Evolutionary conservation across 2,329 filamentous ascomycete species (phyloP).

Genomic region (Metarhizium rileyi): DNA sequence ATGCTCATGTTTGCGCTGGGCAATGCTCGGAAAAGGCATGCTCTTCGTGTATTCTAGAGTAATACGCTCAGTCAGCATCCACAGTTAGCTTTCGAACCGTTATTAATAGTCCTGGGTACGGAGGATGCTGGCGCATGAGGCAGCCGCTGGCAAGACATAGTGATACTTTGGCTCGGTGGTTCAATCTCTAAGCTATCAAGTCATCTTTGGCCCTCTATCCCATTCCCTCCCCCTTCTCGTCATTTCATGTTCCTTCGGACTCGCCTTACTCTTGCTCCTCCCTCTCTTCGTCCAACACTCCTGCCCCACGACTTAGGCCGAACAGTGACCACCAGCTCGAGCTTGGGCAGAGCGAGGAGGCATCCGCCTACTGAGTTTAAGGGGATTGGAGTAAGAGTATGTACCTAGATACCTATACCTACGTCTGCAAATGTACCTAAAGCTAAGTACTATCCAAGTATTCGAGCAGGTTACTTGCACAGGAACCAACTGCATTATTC

Average conservation of each 20-base stretch:
- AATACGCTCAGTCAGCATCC: no score
- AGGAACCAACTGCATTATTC: no score
- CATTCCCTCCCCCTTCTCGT: not conserved
- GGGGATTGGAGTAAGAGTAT: no score
- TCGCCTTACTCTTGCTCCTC: constrained; percentile 2
- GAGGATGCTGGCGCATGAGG: no score
- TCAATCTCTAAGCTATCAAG: constrained; percentile 4
- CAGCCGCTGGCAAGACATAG: no score
- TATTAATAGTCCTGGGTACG: no score
- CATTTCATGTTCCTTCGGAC: not conserved
- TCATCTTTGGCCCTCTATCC: not conserved
- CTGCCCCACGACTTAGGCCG: not conserved
- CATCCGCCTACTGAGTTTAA: no score
- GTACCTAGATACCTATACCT: no score
- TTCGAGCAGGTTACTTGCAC: no score
- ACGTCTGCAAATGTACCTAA: no score
- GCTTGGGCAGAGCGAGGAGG: not conserved
- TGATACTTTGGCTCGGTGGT: not conserved
- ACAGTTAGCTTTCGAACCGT: not conserved
- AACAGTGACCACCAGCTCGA: not conserved
- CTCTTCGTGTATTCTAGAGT: not conserved
- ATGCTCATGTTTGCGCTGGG: constrained; percentile 3
- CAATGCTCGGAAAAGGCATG: not conserved
- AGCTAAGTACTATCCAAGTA: no score
- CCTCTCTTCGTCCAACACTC: not conserved